Conservation (phyloP, 83 land plant species). For the Picea engelmannii region DNA sequence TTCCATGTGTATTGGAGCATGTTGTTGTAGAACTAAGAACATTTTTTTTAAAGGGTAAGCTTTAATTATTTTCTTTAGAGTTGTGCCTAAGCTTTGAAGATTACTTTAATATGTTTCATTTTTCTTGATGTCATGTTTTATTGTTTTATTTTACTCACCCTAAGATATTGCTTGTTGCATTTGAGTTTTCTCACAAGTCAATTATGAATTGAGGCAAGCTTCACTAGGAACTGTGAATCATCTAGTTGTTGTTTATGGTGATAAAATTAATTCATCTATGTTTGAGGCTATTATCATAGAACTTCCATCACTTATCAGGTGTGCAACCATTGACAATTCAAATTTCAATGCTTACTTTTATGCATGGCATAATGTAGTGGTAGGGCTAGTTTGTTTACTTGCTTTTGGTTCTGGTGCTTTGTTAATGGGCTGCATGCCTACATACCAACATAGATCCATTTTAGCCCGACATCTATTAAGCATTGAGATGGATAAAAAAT, state of each 20-base stretch:
- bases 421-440: constrained; percentile 66
- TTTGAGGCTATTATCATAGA: constrained; percentile 84
- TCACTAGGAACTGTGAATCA: constrained; percentile 37
- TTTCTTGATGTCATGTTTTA: neutral
- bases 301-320: constrained; percentile 88
- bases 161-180: neutral
- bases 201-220: constrained; percentile 86
- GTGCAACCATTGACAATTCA: neutral
- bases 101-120: neutral
- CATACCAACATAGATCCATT: too few relatives aligned
- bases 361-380: neutral
- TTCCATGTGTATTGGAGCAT: constrained; percentile 83
- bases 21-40: constrained; percentile 83
- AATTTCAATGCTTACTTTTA: neutral
- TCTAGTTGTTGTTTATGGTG: constrained; percentile 81
- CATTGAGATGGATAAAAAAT: too few relatives aligned
- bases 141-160: neutral
- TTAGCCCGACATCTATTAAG: too few relatives aligned
- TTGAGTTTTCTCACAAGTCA: constrained; percentile 48
- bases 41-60: constrained; percentile 76
- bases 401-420: neutral
- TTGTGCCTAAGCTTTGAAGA: neutral
- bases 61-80: neutral
- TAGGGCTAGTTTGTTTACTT: neutral
- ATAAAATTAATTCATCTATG: constrained; percentile 71